Conservation (phyloP, 352 stramenopile species). For the Pythium folliculosum region DNA sequence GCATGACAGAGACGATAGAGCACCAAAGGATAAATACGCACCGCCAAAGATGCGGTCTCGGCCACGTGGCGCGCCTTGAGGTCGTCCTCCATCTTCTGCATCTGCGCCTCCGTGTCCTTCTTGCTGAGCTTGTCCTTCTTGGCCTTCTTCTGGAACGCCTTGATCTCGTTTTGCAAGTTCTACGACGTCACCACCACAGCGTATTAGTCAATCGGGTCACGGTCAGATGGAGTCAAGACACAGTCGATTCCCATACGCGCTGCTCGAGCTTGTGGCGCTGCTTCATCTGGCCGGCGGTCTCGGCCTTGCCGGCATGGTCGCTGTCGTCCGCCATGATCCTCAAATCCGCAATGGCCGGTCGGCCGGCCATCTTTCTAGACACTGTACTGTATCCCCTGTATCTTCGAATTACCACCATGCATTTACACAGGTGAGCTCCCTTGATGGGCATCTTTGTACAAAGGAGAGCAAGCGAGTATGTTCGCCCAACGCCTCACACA, state of each 20-base stretch:
- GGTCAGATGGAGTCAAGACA: not conserved
- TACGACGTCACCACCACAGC: conserved; percentile 22
- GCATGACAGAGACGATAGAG: no score
- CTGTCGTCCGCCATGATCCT: conserved; percentile 27
- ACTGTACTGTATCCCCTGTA: conserved; percentile 7
- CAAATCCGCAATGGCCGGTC: not conserved
- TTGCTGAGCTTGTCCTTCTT: conserved; percentile 85
- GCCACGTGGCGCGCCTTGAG: conserved; percentile 56
- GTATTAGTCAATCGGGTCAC: not conserved
- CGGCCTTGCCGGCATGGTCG: conserved; percentile 41
- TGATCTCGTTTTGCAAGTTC: conserved; percentile 78
- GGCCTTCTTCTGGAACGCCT: conserved; percentile 82
- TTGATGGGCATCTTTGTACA: not conserved
- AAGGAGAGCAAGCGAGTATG: not conserved
- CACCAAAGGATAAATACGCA: not conserved
- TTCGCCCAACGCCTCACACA: not conserved
- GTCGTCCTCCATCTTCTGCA: conserved; percentile 59
- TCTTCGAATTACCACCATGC: not conserved
- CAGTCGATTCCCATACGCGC: conserved; percentile 40
- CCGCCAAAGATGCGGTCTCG: conserved; percentile 43
- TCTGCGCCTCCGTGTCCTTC: conserved; percentile 64
- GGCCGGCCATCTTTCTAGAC: not conserved
- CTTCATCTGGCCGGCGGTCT: conserved; percentile 82
- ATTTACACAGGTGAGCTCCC: conserved; percentile 5
- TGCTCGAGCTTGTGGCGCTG: conserved; percentile 88